A percentile compares a stretch with the other conserved stretches of the same genome.
phyloP scores from a whole-genome alignment of 768 basidiomycete species.

The Serendipita sp. region DNA sequence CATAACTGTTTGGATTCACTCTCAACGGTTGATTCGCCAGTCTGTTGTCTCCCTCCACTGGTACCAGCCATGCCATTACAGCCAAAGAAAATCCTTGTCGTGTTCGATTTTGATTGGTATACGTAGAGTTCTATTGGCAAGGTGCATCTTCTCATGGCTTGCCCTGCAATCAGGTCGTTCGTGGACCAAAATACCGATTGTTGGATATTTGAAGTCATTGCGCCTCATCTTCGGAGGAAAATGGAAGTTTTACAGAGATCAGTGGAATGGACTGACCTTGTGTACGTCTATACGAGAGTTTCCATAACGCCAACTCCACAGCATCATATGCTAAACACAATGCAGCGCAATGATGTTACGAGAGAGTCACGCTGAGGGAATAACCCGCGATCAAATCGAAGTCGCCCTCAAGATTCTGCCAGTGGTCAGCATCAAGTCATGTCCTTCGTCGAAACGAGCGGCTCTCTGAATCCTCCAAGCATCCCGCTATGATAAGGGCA shows the following conservation, averaged over 20 bases:
- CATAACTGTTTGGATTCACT: too few species aligned
- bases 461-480: conserved; percentile 30
- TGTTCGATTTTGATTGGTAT: background rate
- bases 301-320: background rate
- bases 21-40: too few species aligned
- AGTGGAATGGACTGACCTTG: conserved; percentile 85
- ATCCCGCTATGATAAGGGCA: conserved; percentile 92
- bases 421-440: conserved; percentile 40
- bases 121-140: background rate
- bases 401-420: conserved; percentile 66
- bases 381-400: conserved; percentile 60
- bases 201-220: conserved; percentile 81
- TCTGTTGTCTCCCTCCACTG: background rate
- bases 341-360: conserved; percentile 49
- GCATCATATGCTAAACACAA: background rate
- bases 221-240: conserved; percentile 66
- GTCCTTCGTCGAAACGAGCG: background rate
- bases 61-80: background rate
- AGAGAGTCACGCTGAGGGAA: conserved; percentile 54
- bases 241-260: conserved; percentile 49
- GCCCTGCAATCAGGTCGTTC: conserved; percentile 45
- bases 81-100: background rate
- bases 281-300: conserved; percentile 35
- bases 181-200: conserved; percentile 94
- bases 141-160: background rate